Evolutionary conservation across 2,329 filamentous ascomycete genomes (phyloP).

Genomic region (Cytospora piceae): DNA sequence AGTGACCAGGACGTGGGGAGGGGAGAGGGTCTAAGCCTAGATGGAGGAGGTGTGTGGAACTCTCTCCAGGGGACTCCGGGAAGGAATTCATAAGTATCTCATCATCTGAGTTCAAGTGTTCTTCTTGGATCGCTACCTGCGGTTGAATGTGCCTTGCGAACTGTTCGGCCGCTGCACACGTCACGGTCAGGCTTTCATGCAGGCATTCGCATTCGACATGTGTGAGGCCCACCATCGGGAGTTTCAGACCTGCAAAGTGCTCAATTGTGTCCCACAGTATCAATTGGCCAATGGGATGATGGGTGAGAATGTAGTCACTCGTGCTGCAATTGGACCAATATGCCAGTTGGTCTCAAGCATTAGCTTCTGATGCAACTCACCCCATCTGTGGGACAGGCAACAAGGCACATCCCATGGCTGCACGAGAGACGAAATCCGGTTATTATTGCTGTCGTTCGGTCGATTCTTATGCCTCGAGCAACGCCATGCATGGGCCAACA

Average conservation of each 20-base stretch:
- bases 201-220: not conserved
- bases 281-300: not conserved
- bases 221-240: not conserved
- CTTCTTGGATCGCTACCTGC: not conserved
- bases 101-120: not conserved
- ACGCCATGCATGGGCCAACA: not conserved
- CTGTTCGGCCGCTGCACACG: not conserved
- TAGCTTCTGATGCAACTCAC: conserved; percentile 1
- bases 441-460: not conserved
- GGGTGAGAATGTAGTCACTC: not conserved
- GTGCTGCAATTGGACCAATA: not conserved
- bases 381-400: not conserved
- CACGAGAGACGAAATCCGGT: not conserved
- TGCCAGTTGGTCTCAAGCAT: not conserved
- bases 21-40: not conserved
- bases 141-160: not conserved
- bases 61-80: not conserved
- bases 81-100: not conserved
- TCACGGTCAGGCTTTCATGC: not conserved
- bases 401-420: not conserved
- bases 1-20: not conserved
- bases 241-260: not conserved
- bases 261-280: not conserved
- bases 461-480: not conserved
- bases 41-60: not conserved